Conservation (phyloP, 2,329 filamentous ascomycete species). For the Gaeumannomyces tritici region DNA sequence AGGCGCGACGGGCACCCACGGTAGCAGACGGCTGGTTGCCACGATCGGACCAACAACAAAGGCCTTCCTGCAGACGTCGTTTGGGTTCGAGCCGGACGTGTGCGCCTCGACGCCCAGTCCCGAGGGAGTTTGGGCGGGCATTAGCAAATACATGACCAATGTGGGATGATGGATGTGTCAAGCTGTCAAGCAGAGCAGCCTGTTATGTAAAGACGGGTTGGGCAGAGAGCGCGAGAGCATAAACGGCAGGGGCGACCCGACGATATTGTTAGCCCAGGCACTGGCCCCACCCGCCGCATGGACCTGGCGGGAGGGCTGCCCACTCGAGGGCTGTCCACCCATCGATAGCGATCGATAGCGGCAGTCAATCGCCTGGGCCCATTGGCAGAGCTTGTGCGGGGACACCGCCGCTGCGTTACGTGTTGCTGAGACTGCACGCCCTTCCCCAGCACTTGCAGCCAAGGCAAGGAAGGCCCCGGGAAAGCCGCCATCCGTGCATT, state of each 20-base stretch:
- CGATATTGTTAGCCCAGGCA: too few species aligned
- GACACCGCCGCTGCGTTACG: background rate
- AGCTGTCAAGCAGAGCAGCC: background rate
- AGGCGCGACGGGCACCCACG: conserved; percentile 23
- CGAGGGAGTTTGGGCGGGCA: conserved; percentile 64
- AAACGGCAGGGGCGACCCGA: too few species aligned
- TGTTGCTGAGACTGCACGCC: background rate
- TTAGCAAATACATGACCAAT: conserved; percentile 35
- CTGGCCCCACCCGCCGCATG: background rate
- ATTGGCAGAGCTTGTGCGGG: too few species aligned
- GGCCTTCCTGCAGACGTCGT: conserved; percentile 56
- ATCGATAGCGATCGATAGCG: too few species aligned
- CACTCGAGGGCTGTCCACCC: too few species aligned
- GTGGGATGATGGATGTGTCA: conserved; percentile 3
- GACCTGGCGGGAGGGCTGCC: too few species aligned
- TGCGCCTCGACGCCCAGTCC: conserved; percentile 76
- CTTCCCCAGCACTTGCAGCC: background rate
- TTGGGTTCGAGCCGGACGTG: conserved; percentile 64
- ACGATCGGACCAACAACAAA: conserved; percentile 93
- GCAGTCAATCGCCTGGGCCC: background rate
- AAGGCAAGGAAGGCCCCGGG: background rate
- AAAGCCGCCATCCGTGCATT: too few species aligned
- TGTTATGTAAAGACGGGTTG: background rate
- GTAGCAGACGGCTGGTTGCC: conserved; percentile 53
- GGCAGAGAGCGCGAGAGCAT: too few species aligned